Conservation (phyloP, 2,329 filamentous ascomycete species). For the Coccinonectria pachysandricola region DNA sequence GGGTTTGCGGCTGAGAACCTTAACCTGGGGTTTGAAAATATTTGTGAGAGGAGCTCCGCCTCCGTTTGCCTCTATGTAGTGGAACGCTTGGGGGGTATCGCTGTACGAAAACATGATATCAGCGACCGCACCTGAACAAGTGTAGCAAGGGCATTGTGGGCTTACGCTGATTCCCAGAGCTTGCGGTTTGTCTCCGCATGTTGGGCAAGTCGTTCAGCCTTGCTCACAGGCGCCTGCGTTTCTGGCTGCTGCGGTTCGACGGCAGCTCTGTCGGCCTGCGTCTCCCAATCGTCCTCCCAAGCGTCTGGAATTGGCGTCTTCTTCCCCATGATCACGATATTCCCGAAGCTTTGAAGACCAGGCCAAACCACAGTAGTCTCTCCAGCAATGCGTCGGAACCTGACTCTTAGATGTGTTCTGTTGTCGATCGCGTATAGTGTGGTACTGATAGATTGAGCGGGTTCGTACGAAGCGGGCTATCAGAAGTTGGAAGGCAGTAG, state of each 20-base stretch:
- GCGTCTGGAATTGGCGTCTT: slow-evolving; percentile 53
- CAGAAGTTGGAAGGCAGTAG: too few relatives aligned
- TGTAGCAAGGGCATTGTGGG: too few relatives aligned
- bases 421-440: too few relatives aligned
- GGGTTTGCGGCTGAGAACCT: slow-evolving; percentile 76
- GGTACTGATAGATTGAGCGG: too few relatives aligned
- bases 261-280: slow-evolving; percentile 52
- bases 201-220: slow-evolving; percentile 66
- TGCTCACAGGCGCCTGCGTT: slow-evolving; percentile 43
- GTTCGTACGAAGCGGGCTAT: too few relatives aligned
- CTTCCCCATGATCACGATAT: slow-evolving; percentile 37
- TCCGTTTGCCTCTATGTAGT: slow-evolving; percentile 60
- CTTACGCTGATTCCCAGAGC: slow-evolving; percentile 83
- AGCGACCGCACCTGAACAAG: too few relatives aligned
- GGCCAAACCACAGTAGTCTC: too few relatives aligned
- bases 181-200: slow-evolving; percentile 78
- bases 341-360: too few relatives aligned
- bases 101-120: slow-evolving; percentile 28
- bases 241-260: slow-evolving; percentile 24
- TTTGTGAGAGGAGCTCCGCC: slow-evolving; percentile 49
- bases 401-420: too few relatives aligned
- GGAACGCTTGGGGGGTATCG: slow-evolving; percentile 63
- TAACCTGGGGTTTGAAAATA: slow-evolving; percentile 73
- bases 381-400: too few relatives aligned
- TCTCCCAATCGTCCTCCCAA: slow-evolving; percentile 89